Conservation (phyloP, 768 basidiomycete genomes). For the Tephrocybe rancida region DNA sequence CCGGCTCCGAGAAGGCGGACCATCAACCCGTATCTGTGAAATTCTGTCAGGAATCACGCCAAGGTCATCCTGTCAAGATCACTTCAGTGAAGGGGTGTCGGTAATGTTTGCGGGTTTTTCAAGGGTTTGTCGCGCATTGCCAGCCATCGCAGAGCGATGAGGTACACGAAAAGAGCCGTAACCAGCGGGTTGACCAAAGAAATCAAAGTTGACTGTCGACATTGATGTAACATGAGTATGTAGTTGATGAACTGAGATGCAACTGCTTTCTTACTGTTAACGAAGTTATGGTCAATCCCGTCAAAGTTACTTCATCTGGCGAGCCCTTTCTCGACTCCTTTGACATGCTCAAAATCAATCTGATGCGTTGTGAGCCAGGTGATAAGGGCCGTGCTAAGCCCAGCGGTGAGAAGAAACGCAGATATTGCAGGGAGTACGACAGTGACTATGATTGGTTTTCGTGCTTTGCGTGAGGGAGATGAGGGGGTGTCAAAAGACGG, state of each 20-base stretch:
- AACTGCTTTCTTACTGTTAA: neutral
- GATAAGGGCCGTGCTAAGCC: neutral
- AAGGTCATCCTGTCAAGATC: too few species aligned
- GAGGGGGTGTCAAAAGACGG: too few species aligned
- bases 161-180: too few species aligned
- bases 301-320: neutral
- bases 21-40: conserved; percentile 2
- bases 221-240: too few species aligned
- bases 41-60: too few species aligned
- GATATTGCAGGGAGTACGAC: neutral
- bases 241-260: too few species aligned
- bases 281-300: neutral
- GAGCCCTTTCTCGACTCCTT: neutral
- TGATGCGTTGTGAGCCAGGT: neutral
- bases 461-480: neutral
- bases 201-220: too few species aligned
- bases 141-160: too few species aligned
- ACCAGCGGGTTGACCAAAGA: too few species aligned
- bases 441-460: conserved; percentile 1
- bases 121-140: too few species aligned
- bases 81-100: too few species aligned
- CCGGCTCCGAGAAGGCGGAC: neutral
- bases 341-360: neutral
- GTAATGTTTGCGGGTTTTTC: too few species aligned
- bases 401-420: conserved; percentile 5